Conservation (phyloP, 1,284 basidiomycete species). For the Ustanciosporium gigantosporum region DNA sequence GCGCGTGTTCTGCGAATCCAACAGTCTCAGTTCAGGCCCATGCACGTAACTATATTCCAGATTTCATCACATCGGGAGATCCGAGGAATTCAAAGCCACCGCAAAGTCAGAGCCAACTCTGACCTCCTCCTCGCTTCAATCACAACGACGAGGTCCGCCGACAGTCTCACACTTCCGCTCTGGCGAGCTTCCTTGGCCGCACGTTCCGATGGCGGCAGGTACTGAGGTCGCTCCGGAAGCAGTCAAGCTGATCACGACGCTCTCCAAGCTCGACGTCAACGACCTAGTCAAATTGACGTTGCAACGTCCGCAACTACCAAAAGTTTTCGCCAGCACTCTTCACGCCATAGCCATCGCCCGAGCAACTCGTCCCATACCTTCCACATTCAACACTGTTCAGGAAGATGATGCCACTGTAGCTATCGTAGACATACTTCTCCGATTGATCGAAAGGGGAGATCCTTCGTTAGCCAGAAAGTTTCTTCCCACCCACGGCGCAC, state of each 20-base stretch:
- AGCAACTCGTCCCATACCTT: background rate
- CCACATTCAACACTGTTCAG: background rate
- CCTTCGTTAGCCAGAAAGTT: slow-evolving; percentile 36
- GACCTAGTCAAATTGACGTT: background rate
- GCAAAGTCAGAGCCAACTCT: no score
- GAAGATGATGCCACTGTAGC: background rate
- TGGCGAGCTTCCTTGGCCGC: no score
- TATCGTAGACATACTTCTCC: slow-evolving; percentile 17
- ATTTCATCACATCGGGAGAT: no score
- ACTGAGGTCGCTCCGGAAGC: no score
- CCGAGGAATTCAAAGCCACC: no score
- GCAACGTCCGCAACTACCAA: background rate
- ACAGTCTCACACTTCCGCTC: no score
- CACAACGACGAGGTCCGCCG: no score
- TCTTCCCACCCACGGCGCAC: slow-evolving; percentile 26
- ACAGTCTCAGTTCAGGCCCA: no score
- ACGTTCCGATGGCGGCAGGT: no score
- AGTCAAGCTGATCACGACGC: background rate
- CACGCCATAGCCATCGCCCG: background rate
- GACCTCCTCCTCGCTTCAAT: no score
- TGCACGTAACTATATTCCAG: no score
- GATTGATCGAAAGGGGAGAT: slow-evolving; percentile 36
- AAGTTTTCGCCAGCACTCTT: background rate
- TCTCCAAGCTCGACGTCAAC: background rate
- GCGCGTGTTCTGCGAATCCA: no score